Evolutionary conservation across 768 basidiomycete genomes (phyloP), one percentile per base, ranked within the genome.

Genomic region (Pisolithus sp.): DNA sequence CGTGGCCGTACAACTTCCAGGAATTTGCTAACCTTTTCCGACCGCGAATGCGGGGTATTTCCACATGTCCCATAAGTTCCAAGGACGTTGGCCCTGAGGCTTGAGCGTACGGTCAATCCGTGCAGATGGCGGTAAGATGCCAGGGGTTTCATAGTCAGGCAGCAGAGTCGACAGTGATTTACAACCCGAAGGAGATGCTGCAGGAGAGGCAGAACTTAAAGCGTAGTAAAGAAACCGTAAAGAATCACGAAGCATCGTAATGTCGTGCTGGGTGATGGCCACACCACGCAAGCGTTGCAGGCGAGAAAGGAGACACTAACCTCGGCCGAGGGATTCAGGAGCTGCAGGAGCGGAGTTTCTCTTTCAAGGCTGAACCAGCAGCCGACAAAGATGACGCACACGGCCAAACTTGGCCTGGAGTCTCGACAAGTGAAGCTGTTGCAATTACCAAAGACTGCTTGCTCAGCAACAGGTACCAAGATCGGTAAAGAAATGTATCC

Each of bases 31-130:
- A 86, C 87, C 84, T 77, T 88, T 89, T 31, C 77, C 70, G 0
- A 80, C 79, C 6, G 81, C 79, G 53, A 86, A 73, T n/a, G 76
- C 64, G 4, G 81, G 83, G 62, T 85, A 81, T 65, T 80, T 86
- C 80, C 86, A 86, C 52, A 81, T 72, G 60, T 89, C 78, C 80
- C 85, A 84, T 8, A 88, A 61, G 40, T 76, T 76, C 47, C 88
- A 58, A 0, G 84, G 80, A 20, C 71, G 70, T 43, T 75, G 68
- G 38, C 79, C 75, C 57, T 78, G 73, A 37, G 74, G 76, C 64
- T 81, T 83, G n/a, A 86, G 73, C 57, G 76, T 81, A 23, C 81
- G 78, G 56, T 87, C 79, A 31, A 90, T 73, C 40, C 89, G 80
- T 44, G 89, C 76, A 7, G 86, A 88, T 0, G 88, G 86, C 0